phyloP scores from a whole-genome alignment of 306 rosid genomes.

The Pueraria montana region DNA sequence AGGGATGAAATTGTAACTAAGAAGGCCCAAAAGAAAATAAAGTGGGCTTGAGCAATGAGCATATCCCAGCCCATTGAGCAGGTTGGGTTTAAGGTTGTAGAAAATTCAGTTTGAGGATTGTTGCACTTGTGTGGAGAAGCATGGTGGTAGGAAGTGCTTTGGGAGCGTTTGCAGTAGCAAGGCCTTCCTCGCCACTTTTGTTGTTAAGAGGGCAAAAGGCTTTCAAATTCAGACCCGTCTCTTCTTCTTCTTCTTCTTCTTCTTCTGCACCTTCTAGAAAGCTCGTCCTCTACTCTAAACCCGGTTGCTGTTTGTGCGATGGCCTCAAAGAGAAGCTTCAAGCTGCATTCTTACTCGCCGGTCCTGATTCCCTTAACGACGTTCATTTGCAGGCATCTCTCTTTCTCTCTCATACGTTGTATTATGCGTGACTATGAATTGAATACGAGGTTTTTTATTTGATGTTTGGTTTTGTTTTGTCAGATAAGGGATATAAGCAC shows the following conservation, averaged over 20 bases:
- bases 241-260: conserved; percentile 48
- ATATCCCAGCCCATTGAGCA: neutral
- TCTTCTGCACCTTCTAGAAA: conserved; percentile 63
- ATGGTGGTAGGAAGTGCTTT: conserved; percentile 58
- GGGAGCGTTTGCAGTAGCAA: conserved; percentile 45
- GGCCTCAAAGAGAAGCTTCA: conserved; percentile 98
- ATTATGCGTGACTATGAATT: neutral
- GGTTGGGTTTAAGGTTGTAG: neutral
- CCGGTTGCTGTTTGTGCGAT: conserved; percentile 97
- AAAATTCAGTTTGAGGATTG: neutral
- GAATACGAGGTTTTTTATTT: conserved; percentile 14
- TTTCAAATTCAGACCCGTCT: conserved; percentile 51
- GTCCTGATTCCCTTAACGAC: conserved; percentile 77
- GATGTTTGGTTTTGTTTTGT: conserved; percentile 38
- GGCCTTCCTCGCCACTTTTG: conserved; percentile 53
- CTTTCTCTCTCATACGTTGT: neutral
- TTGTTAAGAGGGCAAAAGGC: conserved; percentile 48
- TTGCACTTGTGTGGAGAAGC: conserved; percentile 8
- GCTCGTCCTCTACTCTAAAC: conserved; percentile 89
- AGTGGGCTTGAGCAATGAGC: neutral
- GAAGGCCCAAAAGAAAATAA: neutral
- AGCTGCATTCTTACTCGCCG: conserved; percentile 72
- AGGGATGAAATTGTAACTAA: neutral
- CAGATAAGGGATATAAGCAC: conserved; percentile 88
- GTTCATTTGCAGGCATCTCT: conserved; percentile 66